Conservation (phyloP, 805 yeast species). For the Candida montana region DNA sequence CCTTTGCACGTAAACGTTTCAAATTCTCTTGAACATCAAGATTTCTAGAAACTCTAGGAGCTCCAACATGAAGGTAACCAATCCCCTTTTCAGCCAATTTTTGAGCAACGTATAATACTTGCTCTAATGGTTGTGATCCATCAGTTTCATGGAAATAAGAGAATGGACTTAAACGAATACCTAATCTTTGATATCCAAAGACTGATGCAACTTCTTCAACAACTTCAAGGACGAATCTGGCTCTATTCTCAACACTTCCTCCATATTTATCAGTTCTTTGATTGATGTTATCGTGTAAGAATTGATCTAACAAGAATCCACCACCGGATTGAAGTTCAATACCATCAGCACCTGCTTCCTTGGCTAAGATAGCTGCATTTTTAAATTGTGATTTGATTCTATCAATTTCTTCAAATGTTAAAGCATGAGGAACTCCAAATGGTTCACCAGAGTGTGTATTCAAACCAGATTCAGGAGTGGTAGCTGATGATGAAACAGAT, state of each 20-base stretch:
- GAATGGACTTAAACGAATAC: conserved; percentile 36
- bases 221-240: conserved; percentile 37
- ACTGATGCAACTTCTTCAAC: conserved; percentile 33
- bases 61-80: neutral
- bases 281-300: conserved; percentile 28
- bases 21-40: conserved; percentile 14
- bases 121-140: neutral
- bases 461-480: neutral
- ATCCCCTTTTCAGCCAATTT: neutral
- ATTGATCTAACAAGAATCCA: conserved; percentile 35
- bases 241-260: conserved; percentile 38
- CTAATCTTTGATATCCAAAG: neutral
- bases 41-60: conserved; percentile 24
- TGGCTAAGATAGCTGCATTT: conserved; percentile 25
- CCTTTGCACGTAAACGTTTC: conserved; percentile 30
- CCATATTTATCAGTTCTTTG: conserved; percentile 38
- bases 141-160: conserved; percentile 31
- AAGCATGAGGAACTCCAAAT: neutral
- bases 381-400: neutral
- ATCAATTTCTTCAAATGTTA: neutral
- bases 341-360: conserved; percentile 35
- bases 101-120: neutral
- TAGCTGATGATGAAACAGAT: neutral
- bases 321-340: conserved; percentile 38
- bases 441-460: neutral